These are phyloP conservation scores for Neurospora sublineolata DNA, from an alignment of 495 filamentous ascomycete genomes.

Conservation along the genomic window DNA sequence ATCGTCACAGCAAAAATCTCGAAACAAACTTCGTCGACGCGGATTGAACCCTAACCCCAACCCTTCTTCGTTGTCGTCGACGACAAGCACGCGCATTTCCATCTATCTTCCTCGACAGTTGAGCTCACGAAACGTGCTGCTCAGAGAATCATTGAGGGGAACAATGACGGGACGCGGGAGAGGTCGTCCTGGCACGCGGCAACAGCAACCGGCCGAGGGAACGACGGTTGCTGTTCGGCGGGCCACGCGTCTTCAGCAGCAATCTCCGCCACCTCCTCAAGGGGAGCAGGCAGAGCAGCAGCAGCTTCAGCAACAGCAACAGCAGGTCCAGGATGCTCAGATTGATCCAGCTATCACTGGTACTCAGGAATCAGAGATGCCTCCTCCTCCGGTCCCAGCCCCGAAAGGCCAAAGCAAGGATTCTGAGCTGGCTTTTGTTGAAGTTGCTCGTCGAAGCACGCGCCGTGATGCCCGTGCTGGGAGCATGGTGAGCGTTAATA, in stretches of 20 bases:
- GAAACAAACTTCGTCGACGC: conserved; percentile 12
- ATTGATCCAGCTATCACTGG: conserved; percentile 18
- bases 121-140: background rate
- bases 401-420: conserved; percentile 7
- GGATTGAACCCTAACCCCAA: conserved; percentile 24
- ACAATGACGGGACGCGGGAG: conserved; percentile 15
- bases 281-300: conserved; percentile 13
- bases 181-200: conserved; percentile 11
- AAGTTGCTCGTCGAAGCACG: conserved; percentile 9
- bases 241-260: background rate
- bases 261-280: conserved; percentile 13
- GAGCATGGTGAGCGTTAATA: conserved; percentile 14
- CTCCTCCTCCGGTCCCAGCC: conserved; percentile 13
- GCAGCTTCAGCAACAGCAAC: background rate
- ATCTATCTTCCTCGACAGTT: background rate
- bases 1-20: conserved; percentile 4
- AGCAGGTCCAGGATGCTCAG: conserved; percentile 1
- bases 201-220: conserved; percentile 1
- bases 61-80: conserved; percentile 13
- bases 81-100: background rate
- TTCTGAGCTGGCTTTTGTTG: background rate
- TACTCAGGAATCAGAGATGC: conserved; percentile 10
- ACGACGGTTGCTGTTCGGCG: background rate
- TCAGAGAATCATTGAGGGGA: background rate
- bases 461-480: conserved; percentile 3